A percentile compares a stretch with the other conserved stretches of the same genome.
Conservation (phyloP, 2,329 filamentous ascomycete species). For the Botrytis sinoallii region DNA sequence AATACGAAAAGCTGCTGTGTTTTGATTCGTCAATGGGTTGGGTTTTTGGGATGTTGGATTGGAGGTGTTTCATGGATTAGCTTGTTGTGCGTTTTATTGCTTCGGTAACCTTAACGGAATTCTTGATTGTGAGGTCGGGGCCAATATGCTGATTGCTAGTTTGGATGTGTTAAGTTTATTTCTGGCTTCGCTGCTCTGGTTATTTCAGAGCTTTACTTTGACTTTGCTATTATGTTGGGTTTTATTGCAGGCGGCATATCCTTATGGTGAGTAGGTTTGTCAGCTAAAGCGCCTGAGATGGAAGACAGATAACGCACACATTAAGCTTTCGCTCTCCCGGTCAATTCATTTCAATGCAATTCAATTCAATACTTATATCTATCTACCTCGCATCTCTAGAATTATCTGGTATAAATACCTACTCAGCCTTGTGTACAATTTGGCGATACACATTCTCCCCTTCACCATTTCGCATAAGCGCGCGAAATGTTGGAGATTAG, state of each 20-base stretch:
- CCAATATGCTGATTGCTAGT: background rate
- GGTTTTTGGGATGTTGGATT: background rate
- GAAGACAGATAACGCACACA: background rate
- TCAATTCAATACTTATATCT: background rate
- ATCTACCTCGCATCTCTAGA: background rate
- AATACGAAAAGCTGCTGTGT: background rate
- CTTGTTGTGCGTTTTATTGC: background rate
- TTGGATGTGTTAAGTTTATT: background rate
- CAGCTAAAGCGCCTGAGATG: background rate
- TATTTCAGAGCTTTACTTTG: background rate
- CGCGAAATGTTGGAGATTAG: background rate
- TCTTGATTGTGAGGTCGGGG: background rate
- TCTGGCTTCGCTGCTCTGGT: no score
- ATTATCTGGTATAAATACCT: background rate
- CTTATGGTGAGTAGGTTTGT: background rate
- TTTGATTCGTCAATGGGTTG: constrained; percentile 5
- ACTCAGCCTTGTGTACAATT: accelerated
- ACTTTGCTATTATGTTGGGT: background rate
- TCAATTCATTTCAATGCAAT: background rate
- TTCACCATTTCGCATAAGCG: background rate
- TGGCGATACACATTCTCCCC: background rate
- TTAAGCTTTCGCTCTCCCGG: background rate
- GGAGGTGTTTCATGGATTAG: background rate
- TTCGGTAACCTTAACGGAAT: no score
- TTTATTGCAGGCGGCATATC: background rate